These are phyloP conservation scores for Excoecaria agallocha DNA, from an alignment of 345 rosid species.

Conservation along the genomic window DNA sequence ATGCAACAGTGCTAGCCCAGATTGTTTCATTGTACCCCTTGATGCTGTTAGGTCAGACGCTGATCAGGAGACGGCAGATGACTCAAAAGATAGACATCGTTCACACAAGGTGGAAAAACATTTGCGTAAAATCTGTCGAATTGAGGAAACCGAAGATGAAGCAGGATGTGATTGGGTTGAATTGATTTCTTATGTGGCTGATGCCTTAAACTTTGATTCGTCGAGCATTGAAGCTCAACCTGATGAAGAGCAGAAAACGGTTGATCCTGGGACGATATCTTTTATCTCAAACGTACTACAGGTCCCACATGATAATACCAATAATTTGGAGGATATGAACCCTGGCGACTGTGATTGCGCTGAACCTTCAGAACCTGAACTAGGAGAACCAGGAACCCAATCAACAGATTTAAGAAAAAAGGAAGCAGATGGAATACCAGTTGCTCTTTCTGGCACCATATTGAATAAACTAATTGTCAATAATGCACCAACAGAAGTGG, in stretches of 20 bases:
- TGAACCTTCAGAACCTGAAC: slow-evolving; percentile 19
- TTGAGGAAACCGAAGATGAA: slow-evolving; percentile 30
- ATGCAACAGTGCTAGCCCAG: slow-evolving; percentile 26
- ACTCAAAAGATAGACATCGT: slow-evolving; percentile 18
- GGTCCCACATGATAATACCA: slow-evolving; percentile 27
- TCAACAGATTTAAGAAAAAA: slow-evolving; percentile 13
- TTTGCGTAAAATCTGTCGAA: slow-evolving; percentile 36
- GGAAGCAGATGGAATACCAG: slow-evolving; percentile 30
- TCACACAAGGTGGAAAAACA: slow-evolving; percentile 35
- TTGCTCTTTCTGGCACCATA: slow-evolving; percentile 27
- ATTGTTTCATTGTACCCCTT: slow-evolving; percentile 29
- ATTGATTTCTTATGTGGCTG: slow-evolving; percentile 38
- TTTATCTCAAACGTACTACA: slow-evolving; percentile 40
- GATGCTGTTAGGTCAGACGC: slow-evolving; percentile 18
- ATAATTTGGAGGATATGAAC: slow-evolving; percentile 19
- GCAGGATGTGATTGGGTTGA: slow-evolving; percentile 32
- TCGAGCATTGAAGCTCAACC: slow-evolving; percentile 14
- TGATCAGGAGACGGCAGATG: slow-evolving; percentile 14
- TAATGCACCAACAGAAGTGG: slow-evolving; percentile 26
- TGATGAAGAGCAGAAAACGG: slow-evolving; percentile 32
- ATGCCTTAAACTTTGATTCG: slow-evolving; percentile 29
- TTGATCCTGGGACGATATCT: slow-evolving; percentile 37
- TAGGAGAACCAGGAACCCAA: slow-evolving; percentile 20
- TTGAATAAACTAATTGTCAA: slow-evolving; percentile 26
- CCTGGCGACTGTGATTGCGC: slow-evolving; percentile 9